Evolutionary conservation across 1,139 yeast species (phyloP).

Genomic region (Scheffersomyces titani): DNA sequence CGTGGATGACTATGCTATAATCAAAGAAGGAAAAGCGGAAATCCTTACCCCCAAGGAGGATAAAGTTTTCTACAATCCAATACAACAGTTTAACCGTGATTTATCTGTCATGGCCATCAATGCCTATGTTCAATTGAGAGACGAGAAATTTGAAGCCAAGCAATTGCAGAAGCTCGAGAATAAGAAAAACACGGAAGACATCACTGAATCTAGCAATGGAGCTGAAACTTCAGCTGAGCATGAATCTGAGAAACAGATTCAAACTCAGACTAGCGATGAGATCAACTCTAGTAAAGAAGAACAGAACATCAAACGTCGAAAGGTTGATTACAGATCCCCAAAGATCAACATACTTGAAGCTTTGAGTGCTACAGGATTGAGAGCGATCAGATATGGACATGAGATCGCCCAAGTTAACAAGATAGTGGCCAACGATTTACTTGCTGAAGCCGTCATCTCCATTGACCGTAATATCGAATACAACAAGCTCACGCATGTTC

Average conservation of each 20-base stretch:
- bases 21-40: constrained; percentile 80
- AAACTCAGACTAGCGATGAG: background rate
- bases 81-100: constrained; percentile 95
- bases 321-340: constrained; percentile 3
- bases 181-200: constrained; percentile 23
- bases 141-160: constrained; percentile 32
- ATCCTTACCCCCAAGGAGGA: constrained; percentile 76
- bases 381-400: constrained; percentile 90
- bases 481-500: constrained; percentile 56
- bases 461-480: constrained; percentile 70
- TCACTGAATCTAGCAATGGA: constrained; percentile 7
- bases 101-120: constrained; percentile 80
- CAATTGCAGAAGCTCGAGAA: constrained; percentile 28
- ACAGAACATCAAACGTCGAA: background rate
- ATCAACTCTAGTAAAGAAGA: background rate
- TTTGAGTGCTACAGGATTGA: constrained; percentile 88
- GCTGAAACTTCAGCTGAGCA: constrained; percentile 3
- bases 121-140: constrained; percentile 70
- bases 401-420: constrained; percentile 76
- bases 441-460: constrained; percentile 82
- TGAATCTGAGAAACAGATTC: background rate
- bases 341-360: constrained; percentile 77
- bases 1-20: constrained; percentile 21
- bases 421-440: constrained; percentile 86
- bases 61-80: constrained; percentile 91